Conservation (phyloP, 352 stramenopile species). For the Salisapilia sapeloensis region DNA sequence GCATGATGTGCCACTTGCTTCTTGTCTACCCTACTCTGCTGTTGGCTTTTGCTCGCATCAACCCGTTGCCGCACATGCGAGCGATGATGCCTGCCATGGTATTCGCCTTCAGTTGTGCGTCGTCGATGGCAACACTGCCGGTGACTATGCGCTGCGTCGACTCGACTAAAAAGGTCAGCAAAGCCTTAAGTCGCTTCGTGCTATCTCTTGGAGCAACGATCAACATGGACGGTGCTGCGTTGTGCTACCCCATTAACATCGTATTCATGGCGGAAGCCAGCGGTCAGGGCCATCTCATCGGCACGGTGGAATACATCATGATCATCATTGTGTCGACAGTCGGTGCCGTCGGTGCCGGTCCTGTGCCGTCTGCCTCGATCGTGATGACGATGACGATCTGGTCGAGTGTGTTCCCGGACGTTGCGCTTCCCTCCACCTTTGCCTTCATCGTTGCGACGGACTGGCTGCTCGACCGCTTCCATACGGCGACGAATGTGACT, state of each 20-base stretch:
- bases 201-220: no score
- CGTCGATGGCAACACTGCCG: constrained; percentile 10
- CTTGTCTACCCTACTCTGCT: constrained; percentile 11
- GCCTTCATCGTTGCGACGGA: constrained; percentile 7
- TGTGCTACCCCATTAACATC: constrained; percentile 11
- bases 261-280: constrained; percentile 15
- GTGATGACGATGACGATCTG: constrained; percentile 13
- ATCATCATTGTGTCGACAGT: constrained; percentile 11
- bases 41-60: constrained; percentile 5
- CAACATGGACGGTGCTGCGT: constrained; percentile 12
- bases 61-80: constrained; percentile 11
- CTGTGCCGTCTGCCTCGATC: constrained; percentile 5
- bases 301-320: constrained; percentile 6
- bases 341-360: constrained; percentile 6
- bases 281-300: constrained; percentile 6
- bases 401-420: constrained; percentile 6
- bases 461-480: constrained; percentile 14
- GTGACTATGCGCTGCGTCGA: constrained; percentile 10
- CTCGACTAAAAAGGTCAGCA: constrained; percentile 4
- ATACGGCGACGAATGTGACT: constrained; percentile 8
- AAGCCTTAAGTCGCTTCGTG: constrained; percentile 8
- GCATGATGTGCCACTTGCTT: no score
- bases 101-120: constrained; percentile 12
- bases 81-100: constrained; percentile 8
- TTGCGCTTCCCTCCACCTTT: constrained; percentile 6